phyloP scores from a whole-genome alignment of 805 yeast species.

The Sugiyamaella mastotermitis region DNA sequence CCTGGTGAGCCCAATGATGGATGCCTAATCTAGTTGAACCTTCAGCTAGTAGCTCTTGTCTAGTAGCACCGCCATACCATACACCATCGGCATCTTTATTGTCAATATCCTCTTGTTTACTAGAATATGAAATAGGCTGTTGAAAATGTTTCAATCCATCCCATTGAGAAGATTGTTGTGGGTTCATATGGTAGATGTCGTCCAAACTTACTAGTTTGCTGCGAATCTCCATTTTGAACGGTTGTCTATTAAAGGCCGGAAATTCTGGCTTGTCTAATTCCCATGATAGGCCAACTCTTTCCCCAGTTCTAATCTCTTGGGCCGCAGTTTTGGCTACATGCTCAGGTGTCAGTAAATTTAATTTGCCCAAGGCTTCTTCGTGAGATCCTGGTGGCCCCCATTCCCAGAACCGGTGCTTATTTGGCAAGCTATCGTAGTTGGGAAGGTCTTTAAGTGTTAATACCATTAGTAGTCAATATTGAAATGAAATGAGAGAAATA shows the following conservation, averaged over 20 bases:
- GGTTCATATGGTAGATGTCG: slow-evolving; percentile 27
- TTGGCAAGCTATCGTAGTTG: slow-evolving; percentile 19
- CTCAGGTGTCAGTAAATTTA: slow-evolving; percentile 21
- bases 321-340: slow-evolving; percentile 19
- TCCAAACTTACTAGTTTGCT: slow-evolving; percentile 19
- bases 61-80: slow-evolving; percentile 21
- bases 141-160: slow-evolving; percentile 30
- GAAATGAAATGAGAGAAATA: too few relatives aligned
- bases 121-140: slow-evolving; percentile 15
- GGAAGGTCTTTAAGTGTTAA: slow-evolving; percentile 16
- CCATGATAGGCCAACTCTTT: slow-evolving; percentile 22
- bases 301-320: slow-evolving; percentile 21
- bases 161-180: slow-evolving; percentile 32
- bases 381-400: slow-evolving; percentile 27
- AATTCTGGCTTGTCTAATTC: slow-evolving; percentile 17
- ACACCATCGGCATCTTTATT: slow-evolving; percentile 12
- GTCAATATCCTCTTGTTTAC: slow-evolving; percentile 2
- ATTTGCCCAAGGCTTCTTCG: slow-evolving; percentile 25
- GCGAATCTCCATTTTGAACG: slow-evolving; percentile 1
- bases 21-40: slow-evolving; percentile 17
- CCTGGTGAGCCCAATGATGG: slow-evolving; percentile 26
- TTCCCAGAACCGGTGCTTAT: slow-evolving; percentile 24
- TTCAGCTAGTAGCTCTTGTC: slow-evolving; percentile 19
- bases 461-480: too few relatives aligned
- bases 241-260: slow-evolving; percentile 17